Evolutionary conservation across 805 yeast genomes (phyloP).

Genomic region (Schizosaccharomyces japonicus): DNA sequence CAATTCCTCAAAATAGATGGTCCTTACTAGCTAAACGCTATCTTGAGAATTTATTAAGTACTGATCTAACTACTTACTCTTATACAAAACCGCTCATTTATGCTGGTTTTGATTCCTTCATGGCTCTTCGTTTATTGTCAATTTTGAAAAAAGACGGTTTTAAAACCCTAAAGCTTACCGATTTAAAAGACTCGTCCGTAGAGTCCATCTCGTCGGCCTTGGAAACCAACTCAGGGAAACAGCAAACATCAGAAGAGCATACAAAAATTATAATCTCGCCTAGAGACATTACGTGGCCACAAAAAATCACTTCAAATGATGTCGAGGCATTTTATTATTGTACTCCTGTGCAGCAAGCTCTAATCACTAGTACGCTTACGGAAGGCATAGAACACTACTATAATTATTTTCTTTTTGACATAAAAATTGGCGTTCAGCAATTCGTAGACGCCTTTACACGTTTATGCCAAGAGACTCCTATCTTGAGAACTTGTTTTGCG

Average conservation of each 20-base stretch:
- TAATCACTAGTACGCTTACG: conserved; percentile 6
- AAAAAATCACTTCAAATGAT: too few relatives aligned
- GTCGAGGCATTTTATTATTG: conserved; percentile 6
- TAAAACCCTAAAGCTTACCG: conserved; percentile 2
- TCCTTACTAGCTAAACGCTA: too few relatives aligned
- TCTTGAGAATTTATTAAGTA: too few relatives aligned
- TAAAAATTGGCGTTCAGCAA: not conserved
- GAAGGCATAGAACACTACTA: not conserved
- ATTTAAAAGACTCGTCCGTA: too few relatives aligned
- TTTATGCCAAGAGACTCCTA: conserved; percentile 5
- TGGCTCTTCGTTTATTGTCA: not conserved
- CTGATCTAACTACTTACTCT: too few relatives aligned
- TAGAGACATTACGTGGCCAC: too few relatives aligned
- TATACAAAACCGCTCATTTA: too few relatives aligned
- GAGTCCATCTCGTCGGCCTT: too few relatives aligned
- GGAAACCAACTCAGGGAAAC: too few relatives aligned
- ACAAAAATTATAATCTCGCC: too few relatives aligned
- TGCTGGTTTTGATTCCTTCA: conserved; percentile 1
- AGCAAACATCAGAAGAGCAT: too few relatives aligned
- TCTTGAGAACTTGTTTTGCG: conserved; percentile 9
- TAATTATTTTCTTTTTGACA: not conserved
- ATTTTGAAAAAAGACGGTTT: conserved; percentile 2
- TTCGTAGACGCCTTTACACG: not conserved
- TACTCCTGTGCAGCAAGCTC: conserved; percentile 12
- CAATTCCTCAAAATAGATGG: too few relatives aligned